Evolutionary conservation across 106 monocot species (phyloP).

Genomic region (Acanthochlamys bracteata): DNA sequence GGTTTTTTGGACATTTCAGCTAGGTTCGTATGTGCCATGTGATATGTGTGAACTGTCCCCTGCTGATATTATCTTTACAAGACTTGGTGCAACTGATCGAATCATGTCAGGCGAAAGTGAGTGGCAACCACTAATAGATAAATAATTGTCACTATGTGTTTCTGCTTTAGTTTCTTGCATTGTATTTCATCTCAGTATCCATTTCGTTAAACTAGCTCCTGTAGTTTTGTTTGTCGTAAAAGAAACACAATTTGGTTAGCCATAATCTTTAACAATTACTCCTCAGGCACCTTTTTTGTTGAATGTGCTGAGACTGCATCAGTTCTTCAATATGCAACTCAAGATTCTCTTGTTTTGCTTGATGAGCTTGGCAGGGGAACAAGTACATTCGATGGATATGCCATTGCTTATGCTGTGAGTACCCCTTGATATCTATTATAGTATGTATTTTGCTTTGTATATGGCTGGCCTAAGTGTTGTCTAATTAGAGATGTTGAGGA

Average conservation of each 20-base stretch:
- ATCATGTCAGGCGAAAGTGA: conserved; percentile 98
- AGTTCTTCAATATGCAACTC: conserved; percentile 67
- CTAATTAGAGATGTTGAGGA: too few species aligned
- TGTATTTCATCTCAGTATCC: too few species aligned
- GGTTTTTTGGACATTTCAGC: conserved; percentile 27
- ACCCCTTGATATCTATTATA: too few species aligned
- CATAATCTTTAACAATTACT: too few species aligned
- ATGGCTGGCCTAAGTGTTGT: too few species aligned
- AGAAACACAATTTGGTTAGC: too few species aligned
- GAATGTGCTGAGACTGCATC: conserved; percentile 94
- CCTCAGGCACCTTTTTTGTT: conserved; percentile 81
- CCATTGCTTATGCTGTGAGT: conserved; percentile 96
- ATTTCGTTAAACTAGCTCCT: too few species aligned
- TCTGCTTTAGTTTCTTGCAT: too few species aligned
- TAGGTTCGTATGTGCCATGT: conserved; percentile 92
- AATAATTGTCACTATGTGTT: background rate
- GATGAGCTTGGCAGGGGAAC: conserved; percentile 98
- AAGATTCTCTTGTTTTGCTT: conserved; percentile 87
- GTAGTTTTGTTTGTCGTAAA: too few species aligned
- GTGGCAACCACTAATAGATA: conserved; percentile 9
- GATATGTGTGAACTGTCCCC: conserved; percentile 54
- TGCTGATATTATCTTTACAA: conserved; percentile 87
- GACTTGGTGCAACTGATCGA: conserved; percentile 86
- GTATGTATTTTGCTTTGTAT: too few species aligned
- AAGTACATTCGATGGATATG: conserved; percentile 99